Evolutionary conservation across 371 early-diverging fungal species (phyloP).

Genomic region (Actinomortierella wolfii): DNA sequence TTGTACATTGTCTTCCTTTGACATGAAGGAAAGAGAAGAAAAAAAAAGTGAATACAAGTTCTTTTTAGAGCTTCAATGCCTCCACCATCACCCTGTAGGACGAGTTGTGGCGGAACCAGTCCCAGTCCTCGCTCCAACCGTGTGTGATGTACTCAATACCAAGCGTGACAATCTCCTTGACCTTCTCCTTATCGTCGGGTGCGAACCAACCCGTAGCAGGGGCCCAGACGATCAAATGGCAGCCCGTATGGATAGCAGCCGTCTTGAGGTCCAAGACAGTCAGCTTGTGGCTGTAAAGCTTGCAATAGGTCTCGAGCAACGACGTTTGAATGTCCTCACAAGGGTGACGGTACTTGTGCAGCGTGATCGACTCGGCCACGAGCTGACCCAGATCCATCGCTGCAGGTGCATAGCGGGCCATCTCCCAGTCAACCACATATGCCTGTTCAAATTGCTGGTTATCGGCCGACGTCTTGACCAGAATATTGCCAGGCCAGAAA

Average conservation of each 20-base stretch:
- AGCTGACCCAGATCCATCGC: slow-evolving; percentile 14
- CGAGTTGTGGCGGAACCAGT: slow-evolving; percentile 3
- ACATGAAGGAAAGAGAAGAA: too few relatives aligned
- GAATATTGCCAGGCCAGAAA: slow-evolving; percentile 12
- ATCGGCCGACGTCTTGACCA: not conserved
- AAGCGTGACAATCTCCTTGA: not conserved
- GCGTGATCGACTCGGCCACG: slow-evolving; percentile 1
- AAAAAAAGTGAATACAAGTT: too few relatives aligned
- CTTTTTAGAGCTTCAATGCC: too few relatives aligned
- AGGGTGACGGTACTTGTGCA: slow-evolving; percentile 8
- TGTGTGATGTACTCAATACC: slow-evolving; percentile 7
- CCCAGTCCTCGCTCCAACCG: slow-evolving; percentile 11
- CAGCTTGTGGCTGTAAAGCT: not conserved
- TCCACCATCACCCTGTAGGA: too few relatives aligned
- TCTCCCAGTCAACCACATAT: slow-evolving; percentile 8
- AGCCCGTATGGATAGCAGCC: slow-evolving; percentile 6
- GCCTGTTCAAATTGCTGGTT: not conserved
- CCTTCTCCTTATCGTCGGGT: slow-evolving; percentile 1
- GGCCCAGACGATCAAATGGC: slow-evolving; percentile 7
- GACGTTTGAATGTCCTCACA: slow-evolving; percentile 1
- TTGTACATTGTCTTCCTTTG: too few relatives aligned
- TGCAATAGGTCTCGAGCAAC: slow-evolving; percentile 2
- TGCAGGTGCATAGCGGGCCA: slow-evolving; percentile 3
- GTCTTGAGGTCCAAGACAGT: slow-evolving; percentile 1
- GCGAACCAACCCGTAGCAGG: slow-evolving; percentile 4